Conservation (phyloP, 331 rosid species). For the Acacia pycnantha region DNA sequence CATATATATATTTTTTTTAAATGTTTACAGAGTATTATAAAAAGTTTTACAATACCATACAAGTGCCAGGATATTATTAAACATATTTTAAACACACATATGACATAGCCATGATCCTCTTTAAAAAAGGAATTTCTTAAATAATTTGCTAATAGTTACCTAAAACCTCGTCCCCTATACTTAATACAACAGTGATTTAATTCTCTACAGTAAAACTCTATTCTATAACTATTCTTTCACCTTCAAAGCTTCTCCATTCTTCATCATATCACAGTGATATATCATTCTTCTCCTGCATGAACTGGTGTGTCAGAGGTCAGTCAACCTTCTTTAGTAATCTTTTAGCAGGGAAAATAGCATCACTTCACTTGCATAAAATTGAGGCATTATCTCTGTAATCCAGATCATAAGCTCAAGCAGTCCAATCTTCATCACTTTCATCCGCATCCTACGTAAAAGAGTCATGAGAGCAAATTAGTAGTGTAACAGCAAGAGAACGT, state of each 20-base stretch:
- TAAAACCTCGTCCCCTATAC: background rate
- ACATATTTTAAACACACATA: background rate
- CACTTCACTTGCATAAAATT: constrained; percentile 20
- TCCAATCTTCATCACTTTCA: constrained; percentile 80
- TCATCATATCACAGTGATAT: background rate
- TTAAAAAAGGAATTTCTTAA: background rate
- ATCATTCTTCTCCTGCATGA: background rate
- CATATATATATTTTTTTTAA: too few species aligned
- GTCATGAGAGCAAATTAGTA: background rate
- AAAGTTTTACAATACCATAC: background rate
- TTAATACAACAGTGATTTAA: background rate
- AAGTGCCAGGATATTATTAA: background rate
- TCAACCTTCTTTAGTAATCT: background rate
- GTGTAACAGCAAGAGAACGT: constrained; percentile 1
- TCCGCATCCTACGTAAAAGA: constrained; percentile 44
- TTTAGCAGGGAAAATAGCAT: constrained; percentile 11
- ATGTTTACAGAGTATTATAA: too few species aligned
- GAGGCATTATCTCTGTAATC: constrained; percentile 15
- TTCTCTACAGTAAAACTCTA: background rate
- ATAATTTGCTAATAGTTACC: background rate
- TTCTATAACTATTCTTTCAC: background rate
- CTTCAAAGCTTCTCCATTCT: background rate
- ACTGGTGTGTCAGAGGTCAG: background rate
- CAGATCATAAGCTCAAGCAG: constrained; percentile 42
- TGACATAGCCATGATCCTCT: background rate